phyloP scores from a whole-genome alignment of 768 basidiomycete species.

The Amanita subjunquillea region DNA sequence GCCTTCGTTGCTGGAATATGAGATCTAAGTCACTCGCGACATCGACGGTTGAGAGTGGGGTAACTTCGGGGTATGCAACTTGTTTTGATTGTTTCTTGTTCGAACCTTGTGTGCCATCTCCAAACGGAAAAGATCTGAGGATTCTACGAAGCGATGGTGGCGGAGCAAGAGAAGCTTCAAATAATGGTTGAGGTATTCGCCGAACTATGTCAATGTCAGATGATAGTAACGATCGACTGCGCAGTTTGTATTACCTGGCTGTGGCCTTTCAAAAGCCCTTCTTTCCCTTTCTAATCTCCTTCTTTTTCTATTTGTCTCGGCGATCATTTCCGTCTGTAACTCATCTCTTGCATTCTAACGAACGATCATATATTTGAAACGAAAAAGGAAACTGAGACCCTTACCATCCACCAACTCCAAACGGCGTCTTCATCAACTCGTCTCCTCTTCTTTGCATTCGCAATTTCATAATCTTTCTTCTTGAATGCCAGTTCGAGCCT shows the following conservation, averaged over 20 bases:
- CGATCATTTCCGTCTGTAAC: conserved; percentile 79
- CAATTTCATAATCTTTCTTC: conserved; percentile 60
- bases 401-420: conserved; percentile 90
- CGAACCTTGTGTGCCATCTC: conserved; percentile 12
- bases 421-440: conserved; percentile 64
- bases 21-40: conserved; percentile 44
- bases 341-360: conserved; percentile 46
- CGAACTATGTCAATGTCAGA: conserved; percentile 26
- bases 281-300: conserved; percentile 80
- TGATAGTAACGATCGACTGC: background rate
- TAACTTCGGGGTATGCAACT: conserved; percentile 34
- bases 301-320: conserved; percentile 82
- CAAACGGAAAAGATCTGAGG: conserved; percentile 47
- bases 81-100: conserved; percentile 17
- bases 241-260: conserved; percentile 36
- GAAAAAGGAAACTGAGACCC: conserved; percentile 11
- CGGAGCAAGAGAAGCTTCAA: conserved; percentile 32
- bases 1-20: conserved; percentile 34
- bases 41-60: conserved; percentile 36
- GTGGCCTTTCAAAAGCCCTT: conserved; percentile 65
- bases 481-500: conserved; percentile 73
- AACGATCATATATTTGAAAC: conserved; percentile 26
- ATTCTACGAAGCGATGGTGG: conserved; percentile 61
- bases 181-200: conserved; percentile 46
- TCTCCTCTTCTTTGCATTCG: conserved; percentile 49